Evolutionary conservation across 495 filamentous ascomycete genomes (phyloP).

Genomic region (Hyaloscypha variabilis): DNA sequence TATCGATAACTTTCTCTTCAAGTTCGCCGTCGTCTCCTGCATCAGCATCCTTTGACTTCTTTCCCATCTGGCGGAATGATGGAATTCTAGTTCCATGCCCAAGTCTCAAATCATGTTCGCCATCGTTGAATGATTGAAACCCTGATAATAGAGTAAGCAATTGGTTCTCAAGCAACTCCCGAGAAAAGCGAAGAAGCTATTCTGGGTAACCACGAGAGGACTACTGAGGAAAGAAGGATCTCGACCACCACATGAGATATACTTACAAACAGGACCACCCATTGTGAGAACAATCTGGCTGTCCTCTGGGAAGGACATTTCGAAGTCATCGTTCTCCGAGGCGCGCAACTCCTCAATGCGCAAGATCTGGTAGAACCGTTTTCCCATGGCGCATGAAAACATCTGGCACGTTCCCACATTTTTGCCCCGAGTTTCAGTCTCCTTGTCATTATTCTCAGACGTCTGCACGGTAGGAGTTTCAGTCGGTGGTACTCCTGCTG

Average conservation of each 20-base stretch:
- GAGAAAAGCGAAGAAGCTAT: background rate
- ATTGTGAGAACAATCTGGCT: slow-evolving; percentile 16
- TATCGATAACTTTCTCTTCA: background rate
- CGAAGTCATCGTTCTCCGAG: background rate
- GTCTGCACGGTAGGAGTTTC: no score
- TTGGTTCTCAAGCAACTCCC: background rate
- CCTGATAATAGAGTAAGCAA: background rate
- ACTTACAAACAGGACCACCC: slow-evolving; percentile 7
- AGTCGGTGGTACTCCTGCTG: no score
- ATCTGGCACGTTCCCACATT: slow-evolving; percentile 12
- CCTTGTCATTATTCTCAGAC: background rate
- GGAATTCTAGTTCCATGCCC: background rate
- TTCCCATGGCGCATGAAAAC: slow-evolving; percentile 21
- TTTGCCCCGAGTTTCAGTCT: background rate
- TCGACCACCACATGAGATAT: no score
- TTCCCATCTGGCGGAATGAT: background rate
- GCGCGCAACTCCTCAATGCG: slow-evolving; percentile 16
- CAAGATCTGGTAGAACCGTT: slow-evolving; percentile 26
- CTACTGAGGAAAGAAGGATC: background rate
- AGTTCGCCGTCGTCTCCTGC: background rate
- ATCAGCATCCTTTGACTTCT: background rate
- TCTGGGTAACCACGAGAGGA: background rate
- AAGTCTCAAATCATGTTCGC: background rate
- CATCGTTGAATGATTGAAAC: slow-evolving; percentile 14
- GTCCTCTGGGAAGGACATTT: background rate